These are phyloP conservation scores for Barbarea vulgaris DNA, from an alignment of 345 rosid species.

Conservation along the genomic window DNA sequence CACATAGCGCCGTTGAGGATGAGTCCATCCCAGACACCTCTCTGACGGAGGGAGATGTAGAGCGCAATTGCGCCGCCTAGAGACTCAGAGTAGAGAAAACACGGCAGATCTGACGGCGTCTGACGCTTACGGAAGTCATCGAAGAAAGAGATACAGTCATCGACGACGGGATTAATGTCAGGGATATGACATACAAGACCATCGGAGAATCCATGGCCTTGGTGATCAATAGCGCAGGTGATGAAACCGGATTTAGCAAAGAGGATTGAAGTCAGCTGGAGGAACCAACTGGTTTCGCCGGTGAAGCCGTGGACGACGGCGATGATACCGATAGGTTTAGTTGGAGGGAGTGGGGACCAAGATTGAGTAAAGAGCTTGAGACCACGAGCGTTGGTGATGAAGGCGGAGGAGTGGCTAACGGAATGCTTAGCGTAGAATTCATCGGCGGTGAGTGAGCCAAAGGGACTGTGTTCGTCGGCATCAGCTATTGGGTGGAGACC, in stretches of 20 bases:
- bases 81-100: constrained; percentile 85
- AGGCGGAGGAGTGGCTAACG: constrained; percentile 72
- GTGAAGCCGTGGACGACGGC: constrained; percentile 96
- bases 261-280: constrained; percentile 73
- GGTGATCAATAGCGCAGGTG: constrained; percentile 91
- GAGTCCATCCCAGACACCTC: constrained; percentile 75
- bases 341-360: constrained; percentile 79
- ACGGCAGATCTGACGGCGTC: constrained; percentile 57
- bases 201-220: constrained; percentile 96
- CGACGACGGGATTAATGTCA: constrained; percentile 75
- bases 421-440: constrained; percentile 83
- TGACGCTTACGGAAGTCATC: constrained; percentile 56
- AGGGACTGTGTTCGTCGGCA: constrained; percentile 68
- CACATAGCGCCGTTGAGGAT: constrained; percentile 94
- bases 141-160: constrained; percentile 79
- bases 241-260: constrained; percentile 80
- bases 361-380: constrained; percentile 83
- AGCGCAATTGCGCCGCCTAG: constrained; percentile 91
- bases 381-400: constrained; percentile 82
- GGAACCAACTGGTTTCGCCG: constrained; percentile 82
- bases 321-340: constrained; percentile 51
- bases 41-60: constrained; percentile 73
- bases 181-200: constrained; percentile 80
- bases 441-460: constrained; percentile 63
- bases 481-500: constrained; percentile 71